These are phyloP conservation scores for Phytophthora tubulina DNA, from an alignment of 352 stramenopile genomes.

Conservation along the genomic window DNA sequence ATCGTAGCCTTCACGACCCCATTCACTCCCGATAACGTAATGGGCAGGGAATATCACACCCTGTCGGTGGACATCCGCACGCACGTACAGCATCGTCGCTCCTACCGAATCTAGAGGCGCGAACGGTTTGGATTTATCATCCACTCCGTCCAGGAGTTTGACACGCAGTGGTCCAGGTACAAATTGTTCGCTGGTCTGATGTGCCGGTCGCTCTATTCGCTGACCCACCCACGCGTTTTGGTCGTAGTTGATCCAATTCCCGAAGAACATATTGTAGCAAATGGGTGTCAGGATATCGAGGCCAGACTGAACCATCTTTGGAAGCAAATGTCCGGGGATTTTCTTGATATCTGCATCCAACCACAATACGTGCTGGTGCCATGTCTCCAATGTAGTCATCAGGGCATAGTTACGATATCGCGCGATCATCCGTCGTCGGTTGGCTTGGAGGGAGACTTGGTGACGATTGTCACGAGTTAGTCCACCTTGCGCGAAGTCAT, in stretches of 20 bases:
- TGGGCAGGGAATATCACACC: constrained; percentile 51
- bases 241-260: constrained; percentile 24
- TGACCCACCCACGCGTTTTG: constrained; percentile 32
- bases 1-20: constrained; percentile 54
- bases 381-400: constrained; percentile 41
- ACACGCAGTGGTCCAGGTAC: constrained; percentile 24
- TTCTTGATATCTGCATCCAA: constrained; percentile 52
- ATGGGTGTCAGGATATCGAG: constrained; percentile 31
- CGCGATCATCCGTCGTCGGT: constrained; percentile 48
- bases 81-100: constrained; percentile 60
- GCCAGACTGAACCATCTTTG: constrained; percentile 37
- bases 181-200: constrained; percentile 8
- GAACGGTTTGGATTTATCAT: constrained; percentile 18
- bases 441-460: constrained; percentile 31
- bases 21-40: constrained; percentile 52
- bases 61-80: constrained; percentile 55
- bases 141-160: constrained; percentile 15
- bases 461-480: constrained; percentile 44
- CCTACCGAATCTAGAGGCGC: constrained; percentile 56
- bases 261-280: constrained; percentile 7
- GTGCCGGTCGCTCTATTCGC: constrained; percentile 14
- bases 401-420: constrained; percentile 59
- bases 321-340: constrained; percentile 30
- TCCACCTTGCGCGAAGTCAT: constrained; percentile 40
- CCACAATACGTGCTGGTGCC: constrained; percentile 58